Evolutionary conservation across 441 rosid species (phyloP).

Genomic region (Gossypium schwendimanii): DNA sequence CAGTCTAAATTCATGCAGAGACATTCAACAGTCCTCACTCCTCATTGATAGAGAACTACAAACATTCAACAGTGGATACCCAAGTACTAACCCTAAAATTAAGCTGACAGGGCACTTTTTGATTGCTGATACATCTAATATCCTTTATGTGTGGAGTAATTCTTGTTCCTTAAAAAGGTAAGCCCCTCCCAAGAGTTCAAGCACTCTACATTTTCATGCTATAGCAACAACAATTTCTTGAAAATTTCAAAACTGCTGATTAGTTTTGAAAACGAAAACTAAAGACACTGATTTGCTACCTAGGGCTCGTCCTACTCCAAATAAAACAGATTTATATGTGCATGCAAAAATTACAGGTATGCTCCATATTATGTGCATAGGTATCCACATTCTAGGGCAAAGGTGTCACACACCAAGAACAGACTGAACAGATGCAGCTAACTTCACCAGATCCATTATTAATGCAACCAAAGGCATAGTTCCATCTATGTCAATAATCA

Average conservation of each 20-base stretch:
- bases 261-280: neutral
- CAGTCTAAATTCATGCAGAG: neutral
- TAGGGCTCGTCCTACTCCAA: neutral
- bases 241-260: neutral
- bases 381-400: neutral
- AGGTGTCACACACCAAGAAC: neutral
- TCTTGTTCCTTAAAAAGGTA: neutral
- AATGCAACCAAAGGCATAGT: neutral
- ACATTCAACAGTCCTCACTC: neutral
- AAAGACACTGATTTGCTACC: neutral
- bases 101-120: neutral
- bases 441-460: neutral
- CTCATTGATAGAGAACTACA: neutral
- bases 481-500: neutral
- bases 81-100: neutral
- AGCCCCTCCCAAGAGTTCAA: neutral
- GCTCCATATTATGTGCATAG: neutral
- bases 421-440: neutral
- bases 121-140: conserved; percentile 3
- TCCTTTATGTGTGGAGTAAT: neutral
- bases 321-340: neutral
- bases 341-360: neutral
- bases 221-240: neutral
- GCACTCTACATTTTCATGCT: neutral
- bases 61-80: neutral